phyloP scores from a whole-genome alignment of 345 rosid species.

The Populus ilicifolia region DNA sequence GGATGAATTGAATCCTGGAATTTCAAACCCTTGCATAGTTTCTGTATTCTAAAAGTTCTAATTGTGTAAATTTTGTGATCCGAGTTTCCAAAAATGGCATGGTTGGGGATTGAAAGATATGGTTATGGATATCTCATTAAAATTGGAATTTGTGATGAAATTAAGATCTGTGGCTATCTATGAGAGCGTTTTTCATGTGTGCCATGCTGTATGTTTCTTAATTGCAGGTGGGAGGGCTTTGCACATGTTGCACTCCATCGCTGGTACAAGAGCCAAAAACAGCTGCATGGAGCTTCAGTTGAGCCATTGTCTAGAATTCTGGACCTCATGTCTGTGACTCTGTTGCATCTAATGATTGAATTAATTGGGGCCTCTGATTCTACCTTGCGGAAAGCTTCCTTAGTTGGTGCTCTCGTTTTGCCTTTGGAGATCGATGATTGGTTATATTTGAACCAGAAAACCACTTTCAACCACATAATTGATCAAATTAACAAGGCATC shows the following conservation, averaged over 20 bases:
- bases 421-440: slow-evolving; percentile 21
- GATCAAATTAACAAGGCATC: slow-evolving; percentile 28
- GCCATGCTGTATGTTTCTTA: background rate
- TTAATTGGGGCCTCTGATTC: slow-evolving; percentile 39
- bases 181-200: background rate
- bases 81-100: background rate
- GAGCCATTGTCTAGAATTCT: slow-evolving; percentile 26
- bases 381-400: slow-evolving; percentile 48
- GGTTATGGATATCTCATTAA: background rate
- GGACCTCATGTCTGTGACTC: slow-evolving; percentile 23
- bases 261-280: slow-evolving; percentile 34
- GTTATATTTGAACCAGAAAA: slow-evolving; percentile 40
- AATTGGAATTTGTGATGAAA: background rate
- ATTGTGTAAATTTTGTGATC: background rate
- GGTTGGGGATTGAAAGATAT: background rate
- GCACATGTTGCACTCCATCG: slow-evolving; percentile 37
- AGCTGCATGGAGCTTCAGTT: background rate
- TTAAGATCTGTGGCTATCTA: background rate
- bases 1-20: background rate
- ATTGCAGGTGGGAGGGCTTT: slow-evolving; percentile 64
- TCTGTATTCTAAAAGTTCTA: background rate
- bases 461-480: slow-evolving; percentile 30
- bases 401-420: slow-evolving; percentile 34
- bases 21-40: background rate
- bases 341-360: slow-evolving; percentile 42